These are phyloP conservation scores for Neofusicoccum parvum DNA, from an alignment of 2,329 filamentous ascomycete species.

Conservation along the genomic window DNA sequence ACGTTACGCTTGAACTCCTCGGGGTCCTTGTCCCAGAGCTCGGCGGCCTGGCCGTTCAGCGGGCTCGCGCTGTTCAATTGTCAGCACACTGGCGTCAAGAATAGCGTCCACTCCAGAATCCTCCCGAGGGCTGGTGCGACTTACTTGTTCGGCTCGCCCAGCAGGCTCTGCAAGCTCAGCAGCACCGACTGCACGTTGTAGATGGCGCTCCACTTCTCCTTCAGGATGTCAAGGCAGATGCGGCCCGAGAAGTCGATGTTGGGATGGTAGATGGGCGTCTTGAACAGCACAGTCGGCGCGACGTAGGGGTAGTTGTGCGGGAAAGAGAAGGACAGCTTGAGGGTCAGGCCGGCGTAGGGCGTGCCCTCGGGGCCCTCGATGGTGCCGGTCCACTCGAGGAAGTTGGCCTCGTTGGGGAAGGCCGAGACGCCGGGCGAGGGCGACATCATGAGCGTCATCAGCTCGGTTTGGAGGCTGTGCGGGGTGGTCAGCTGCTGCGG, in stretches of 20 bases:
- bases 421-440: slow-evolving; percentile 91
- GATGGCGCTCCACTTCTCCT: slow-evolving; percentile 98
- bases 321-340: slow-evolving; percentile 92
- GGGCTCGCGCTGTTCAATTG: slow-evolving; percentile 72
- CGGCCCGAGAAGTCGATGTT: slow-evolving; percentile 97
- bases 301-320: slow-evolving; percentile 91
- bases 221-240: slow-evolving; percentile 96
- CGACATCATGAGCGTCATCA: slow-evolving; percentile 98
- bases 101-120: slow-evolving; percentile 7
- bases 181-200: slow-evolving; percentile 96
- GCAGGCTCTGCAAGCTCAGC: slow-evolving; percentile 87
- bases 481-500: slow-evolving; percentile 18
- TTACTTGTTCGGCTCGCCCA: slow-evolving; percentile 98
- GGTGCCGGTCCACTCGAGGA: slow-evolving; percentile 90
- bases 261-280: slow-evolving; percentile 98
- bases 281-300: slow-evolving; percentile 90
- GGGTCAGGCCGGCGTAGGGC: slow-evolving; percentile 81
- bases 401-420: slow-evolving; percentile 89
- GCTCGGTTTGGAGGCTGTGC: slow-evolving; percentile 84
- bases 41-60: slow-evolving; percentile 92
- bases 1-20: slow-evolving; percentile 81
- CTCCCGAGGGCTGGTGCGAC: slow-evolving; percentile 36
- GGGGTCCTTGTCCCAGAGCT: slow-evolving; percentile 89
- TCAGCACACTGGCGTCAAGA: slow-evolving; percentile 24
- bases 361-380: slow-evolving; percentile 90